Evolutionary conservation across 179 eudicot species (phyloP).

Genomic region (Monotropa hypopitys): DNA sequence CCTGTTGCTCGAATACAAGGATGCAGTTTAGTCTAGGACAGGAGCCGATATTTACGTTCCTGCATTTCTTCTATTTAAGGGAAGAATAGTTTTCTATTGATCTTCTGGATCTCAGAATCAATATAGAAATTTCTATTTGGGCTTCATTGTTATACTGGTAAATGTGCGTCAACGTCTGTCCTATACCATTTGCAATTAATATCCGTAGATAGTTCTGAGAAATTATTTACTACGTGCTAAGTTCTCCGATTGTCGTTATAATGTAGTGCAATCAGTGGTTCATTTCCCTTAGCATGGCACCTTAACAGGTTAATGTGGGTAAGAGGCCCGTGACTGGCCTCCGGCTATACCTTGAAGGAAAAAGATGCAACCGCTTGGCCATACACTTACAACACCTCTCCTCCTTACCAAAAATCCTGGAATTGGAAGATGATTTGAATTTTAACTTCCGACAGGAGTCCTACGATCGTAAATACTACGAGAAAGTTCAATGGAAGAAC

Average conservation of each 20-base stretch:
- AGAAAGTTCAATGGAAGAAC: conserved; percentile 90
- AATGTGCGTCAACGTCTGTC: neutral
- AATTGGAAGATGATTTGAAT: conserved; percentile 52
- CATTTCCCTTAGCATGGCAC: neutral
- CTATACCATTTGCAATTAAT: neutral
- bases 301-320: conserved; percentile 78
- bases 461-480: conserved; percentile 58
- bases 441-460: conserved; percentile 42
- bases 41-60: neutral
- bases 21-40: neutral
- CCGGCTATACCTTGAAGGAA: conserved; percentile 87
- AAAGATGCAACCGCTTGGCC: conserved; percentile 80
- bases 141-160: neutral
- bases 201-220: neutral
- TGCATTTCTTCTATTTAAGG: neutral
- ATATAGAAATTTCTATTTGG: neutral
- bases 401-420: conserved; percentile 70
- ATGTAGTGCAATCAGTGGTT: neutral
- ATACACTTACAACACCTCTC: conserved; percentile 90
- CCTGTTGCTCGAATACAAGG: neutral
- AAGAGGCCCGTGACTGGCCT: conserved; percentile 90
- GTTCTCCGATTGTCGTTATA: neutral
- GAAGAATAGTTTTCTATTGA: neutral
- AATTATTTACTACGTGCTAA: neutral
- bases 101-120: neutral